Conservation (phyloP, 768 basidiomycete genomes). For the Tylopilus rubrobrunneus region DNA sequence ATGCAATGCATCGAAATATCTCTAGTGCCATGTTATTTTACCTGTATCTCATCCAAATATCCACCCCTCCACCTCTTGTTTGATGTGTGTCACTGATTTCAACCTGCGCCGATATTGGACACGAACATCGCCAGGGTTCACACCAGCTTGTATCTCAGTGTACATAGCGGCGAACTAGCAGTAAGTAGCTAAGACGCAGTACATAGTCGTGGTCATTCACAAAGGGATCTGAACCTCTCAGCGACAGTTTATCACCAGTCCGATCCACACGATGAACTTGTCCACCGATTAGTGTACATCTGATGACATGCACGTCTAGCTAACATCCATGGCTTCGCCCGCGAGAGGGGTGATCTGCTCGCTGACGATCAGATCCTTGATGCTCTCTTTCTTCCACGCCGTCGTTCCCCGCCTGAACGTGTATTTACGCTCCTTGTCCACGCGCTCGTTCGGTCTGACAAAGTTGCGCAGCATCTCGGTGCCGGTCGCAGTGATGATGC, state of each 20-base stretch:
- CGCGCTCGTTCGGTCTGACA: slow-evolving; percentile 85
- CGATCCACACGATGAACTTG: no score
- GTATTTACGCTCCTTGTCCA: slow-evolving; percentile 65
- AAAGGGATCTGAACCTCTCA: no score
- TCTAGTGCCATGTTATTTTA: not conserved
- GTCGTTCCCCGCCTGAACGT: slow-evolving; percentile 85
- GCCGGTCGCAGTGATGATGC: slow-evolving; percentile 80
- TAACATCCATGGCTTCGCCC: slow-evolving; percentile 80
- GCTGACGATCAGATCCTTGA: slow-evolving; percentile 65
- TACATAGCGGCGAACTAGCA: no score
- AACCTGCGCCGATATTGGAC: no score
- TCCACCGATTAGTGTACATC: slow-evolving; percentile 5
- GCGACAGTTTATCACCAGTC: no score
- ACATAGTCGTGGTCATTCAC: no score
- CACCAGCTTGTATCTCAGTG: no score
- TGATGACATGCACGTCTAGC: slow-evolving; percentile 37
- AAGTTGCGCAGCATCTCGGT: slow-evolving; percentile 95
- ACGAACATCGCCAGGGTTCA: no score
- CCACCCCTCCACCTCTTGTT: no score
- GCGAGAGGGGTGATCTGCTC: slow-evolving; percentile 60
- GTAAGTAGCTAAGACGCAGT: no score
- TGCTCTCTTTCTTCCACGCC: slow-evolving; percentile 77
- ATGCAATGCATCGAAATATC: slow-evolving; percentile 12
- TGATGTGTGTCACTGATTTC: no score
- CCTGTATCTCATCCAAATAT: no score